These are phyloP conservation scores for Fragaria vesca DNA, from an alignment of 306 rosid species.

Conservation along the genomic window DNA sequence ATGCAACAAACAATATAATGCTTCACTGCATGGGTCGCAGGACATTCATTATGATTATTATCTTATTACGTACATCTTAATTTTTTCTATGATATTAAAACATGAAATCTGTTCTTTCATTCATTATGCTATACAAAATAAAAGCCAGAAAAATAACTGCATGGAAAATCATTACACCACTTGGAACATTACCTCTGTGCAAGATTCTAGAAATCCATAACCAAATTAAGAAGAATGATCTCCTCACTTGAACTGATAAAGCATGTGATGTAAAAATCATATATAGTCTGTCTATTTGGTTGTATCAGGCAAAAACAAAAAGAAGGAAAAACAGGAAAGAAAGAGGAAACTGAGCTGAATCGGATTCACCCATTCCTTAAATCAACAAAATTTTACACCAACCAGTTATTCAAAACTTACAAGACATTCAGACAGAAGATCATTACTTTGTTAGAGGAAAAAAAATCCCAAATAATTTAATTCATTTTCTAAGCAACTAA, in stretches of 20 bases:
- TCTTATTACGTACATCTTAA: neutral
- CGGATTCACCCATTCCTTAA: neutral
- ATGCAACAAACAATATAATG: neutral
- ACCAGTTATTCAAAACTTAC: neutral
- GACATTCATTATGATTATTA: neutral
- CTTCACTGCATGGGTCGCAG: neutral
- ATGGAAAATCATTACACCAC: neutral
- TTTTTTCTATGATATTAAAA: neutral
- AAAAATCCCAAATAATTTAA: too few relatives aligned
- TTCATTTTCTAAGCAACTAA: neutral
- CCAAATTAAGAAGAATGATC: too few relatives aligned
- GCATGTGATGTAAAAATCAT: neutral
- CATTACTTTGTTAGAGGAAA: neutral
- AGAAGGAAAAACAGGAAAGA: neutral
- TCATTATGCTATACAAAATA: neutral
- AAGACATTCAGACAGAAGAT: conserved; percentile 1
- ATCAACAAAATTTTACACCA: neutral
- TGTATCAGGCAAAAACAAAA: neutral
- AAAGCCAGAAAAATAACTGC: neutral
- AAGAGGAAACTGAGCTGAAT: neutral
- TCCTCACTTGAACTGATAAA: neutral
- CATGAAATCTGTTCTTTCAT: neutral
- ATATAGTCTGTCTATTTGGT: neutral
- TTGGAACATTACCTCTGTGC: neutral
- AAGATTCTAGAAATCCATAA: neutral